Evolutionary conservation across 2,329 filamentous ascomycete genomes (phyloP).

Genomic region (Pseudocercospora cruenta): DNA sequence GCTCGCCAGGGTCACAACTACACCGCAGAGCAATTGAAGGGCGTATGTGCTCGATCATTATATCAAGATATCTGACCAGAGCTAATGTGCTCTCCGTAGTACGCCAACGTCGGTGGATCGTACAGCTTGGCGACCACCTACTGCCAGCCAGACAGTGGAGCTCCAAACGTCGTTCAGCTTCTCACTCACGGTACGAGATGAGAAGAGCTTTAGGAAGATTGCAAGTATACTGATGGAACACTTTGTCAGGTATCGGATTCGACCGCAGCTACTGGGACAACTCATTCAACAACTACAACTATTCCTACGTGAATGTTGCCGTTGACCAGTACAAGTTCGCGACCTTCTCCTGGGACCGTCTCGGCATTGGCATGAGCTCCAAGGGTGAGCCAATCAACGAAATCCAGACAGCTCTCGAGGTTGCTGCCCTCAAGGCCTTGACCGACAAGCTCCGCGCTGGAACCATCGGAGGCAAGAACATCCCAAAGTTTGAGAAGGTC

Average conservation of each 20-base stretch:
- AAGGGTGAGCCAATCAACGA: slow-evolving; percentile 63
- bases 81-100: slow-evolving; percentile 37
- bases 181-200: slow-evolving; percentile 55
- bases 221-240: slow-evolving; percentile 50
- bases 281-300: slow-evolving; percentile 59
- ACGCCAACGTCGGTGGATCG: slow-evolving; percentile 54
- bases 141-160: slow-evolving; percentile 58
- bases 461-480: slow-evolving; percentile 43
- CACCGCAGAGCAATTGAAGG: slow-evolving; percentile 49
- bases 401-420: slow-evolving; percentile 62
- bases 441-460: slow-evolving; percentile 56
- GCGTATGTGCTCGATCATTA: slow-evolving; percentile 37
- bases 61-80: background rate
- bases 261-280: slow-evolving; percentile 67
- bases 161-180: slow-evolving; percentile 49
- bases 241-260: slow-evolving; percentile 48
- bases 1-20: slow-evolving; percentile 57
- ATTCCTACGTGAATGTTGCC: slow-evolving; percentile 64
- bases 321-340: slow-evolving; percentile 60
- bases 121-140: slow-evolving; percentile 65
- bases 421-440: slow-evolving; percentile 60
- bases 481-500: slow-evolving; percentile 50
- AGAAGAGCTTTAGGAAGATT: background rate
- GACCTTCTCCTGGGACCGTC: slow-evolving; percentile 64
- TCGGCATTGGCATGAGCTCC: slow-evolving; percentile 63